phyloP scores from a whole-genome alignment of 495 filamentous ascomycete genomes.

The Amniculicola lignicola region DNA sequence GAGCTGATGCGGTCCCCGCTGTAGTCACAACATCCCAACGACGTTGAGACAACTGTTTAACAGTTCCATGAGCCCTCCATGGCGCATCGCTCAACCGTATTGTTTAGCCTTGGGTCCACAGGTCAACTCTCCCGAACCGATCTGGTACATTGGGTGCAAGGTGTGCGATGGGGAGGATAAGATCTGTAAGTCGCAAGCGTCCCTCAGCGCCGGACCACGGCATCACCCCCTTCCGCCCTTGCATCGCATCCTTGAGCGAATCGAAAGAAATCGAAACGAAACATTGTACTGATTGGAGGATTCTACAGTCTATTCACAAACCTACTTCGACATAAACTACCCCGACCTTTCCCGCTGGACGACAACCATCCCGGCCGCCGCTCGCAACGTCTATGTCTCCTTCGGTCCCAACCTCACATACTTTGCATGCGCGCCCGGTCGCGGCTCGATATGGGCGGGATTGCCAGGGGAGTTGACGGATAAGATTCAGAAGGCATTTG shows the following conservation, averaged over 20 bases:
- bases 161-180: slow-evolving; percentile 30
- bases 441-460: slow-evolving; percentile 30
- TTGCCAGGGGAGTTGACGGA: slow-evolving; percentile 27
- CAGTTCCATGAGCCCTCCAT: slow-evolving; percentile 28
- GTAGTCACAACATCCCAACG: slow-evolving; percentile 28
- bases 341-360: slow-evolving; percentile 29
- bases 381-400: slow-evolving; percentile 14
- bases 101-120: slow-evolving; percentile 31
- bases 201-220: too few relatives aligned
- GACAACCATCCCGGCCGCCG: slow-evolving; percentile 20
- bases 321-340: slow-evolving; percentile 29
- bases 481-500: slow-evolving; percentile 33
- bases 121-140: slow-evolving; percentile 17
- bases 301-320: slow-evolving; percentile 30
- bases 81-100: slow-evolving; percentile 30
- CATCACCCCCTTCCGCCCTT: too few relatives aligned
- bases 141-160: slow-evolving; percentile 34
- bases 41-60: slow-evolving; percentile 32
- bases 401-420: slow-evolving; percentile 24
- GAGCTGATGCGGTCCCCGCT: slow-evolving; percentile 1
- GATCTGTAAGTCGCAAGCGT: slow-evolving; percentile 23
- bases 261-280: slow-evolving; percentile 14
- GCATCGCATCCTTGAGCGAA: too few relatives aligned
- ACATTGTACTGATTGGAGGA: not conserved
- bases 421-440: slow-evolving; percentile 25